Percentiles rank a stretch among this genome's conserved stretches.
These are phyloP conservation scores for Kodamaea ohmeri DNA, from an alignment of 1,139 yeast species.

Conservation along the genomic window DNA sequence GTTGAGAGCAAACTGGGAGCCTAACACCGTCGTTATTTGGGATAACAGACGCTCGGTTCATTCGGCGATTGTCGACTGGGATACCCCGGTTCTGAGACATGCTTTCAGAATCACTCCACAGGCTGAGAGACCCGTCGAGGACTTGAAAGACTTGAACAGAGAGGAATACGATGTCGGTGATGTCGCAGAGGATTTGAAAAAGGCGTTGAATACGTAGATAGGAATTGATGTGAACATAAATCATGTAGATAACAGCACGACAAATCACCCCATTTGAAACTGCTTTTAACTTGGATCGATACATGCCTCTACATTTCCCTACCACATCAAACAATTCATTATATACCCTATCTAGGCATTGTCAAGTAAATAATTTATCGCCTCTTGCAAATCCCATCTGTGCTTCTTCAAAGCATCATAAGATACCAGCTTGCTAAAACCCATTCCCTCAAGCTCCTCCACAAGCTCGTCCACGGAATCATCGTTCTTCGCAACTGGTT, in stretches of 20 bases:
- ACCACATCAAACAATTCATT: background rate
- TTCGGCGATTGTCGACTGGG: conserved; percentile 45
- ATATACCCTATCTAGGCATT: conserved; percentile 37
- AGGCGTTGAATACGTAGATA: conserved; percentile 10
- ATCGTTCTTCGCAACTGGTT: conserved; percentile 12
- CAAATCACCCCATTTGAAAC: too few relatives aligned
- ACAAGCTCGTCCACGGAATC: conserved; percentile 39
- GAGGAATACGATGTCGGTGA: conserved; percentile 41
- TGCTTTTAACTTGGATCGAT: too few relatives aligned
- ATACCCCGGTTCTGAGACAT: conserved; percentile 40
- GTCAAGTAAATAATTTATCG: conserved; percentile 80
- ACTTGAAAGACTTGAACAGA: conserved; percentile 32
- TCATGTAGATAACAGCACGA: background rate
- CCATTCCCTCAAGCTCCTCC: conserved; percentile 86
- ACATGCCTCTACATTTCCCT: too few relatives aligned
- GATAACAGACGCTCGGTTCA: conserved; percentile 45
- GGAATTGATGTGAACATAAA: background rate
- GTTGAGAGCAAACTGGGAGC: conserved; percentile 57
- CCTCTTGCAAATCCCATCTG: conserved; percentile 76
- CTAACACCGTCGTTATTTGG: conserved; percentile 54
- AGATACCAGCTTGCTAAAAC: conserved; percentile 68
- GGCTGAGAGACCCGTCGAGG: conserved; percentile 45
- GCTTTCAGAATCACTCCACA: conserved; percentile 47
- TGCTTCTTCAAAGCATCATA: conserved; percentile 63
- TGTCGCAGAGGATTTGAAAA: conserved; percentile 34